Base-by-base conservation (phyloP, 768 basidiomycete genomes). In the Mycena galopus region DNA sequence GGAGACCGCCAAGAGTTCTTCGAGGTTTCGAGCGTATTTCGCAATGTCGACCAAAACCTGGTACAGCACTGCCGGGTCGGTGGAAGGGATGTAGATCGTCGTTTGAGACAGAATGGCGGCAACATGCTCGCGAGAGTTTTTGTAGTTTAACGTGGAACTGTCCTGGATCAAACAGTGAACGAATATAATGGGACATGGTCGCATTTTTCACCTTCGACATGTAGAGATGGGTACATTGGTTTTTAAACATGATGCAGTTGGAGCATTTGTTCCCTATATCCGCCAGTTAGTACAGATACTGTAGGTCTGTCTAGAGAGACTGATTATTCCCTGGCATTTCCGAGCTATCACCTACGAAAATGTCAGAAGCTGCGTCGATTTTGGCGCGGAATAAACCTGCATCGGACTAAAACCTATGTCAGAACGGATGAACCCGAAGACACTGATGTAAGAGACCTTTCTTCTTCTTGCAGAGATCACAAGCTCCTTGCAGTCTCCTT, bases 161-260 rank as follows among this genome's bases (percentile, higher is more conserved):
- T 65, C 58, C 61, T 39, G 29, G n/a, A 80, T 69, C 60, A 32
- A 33, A 64, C 11, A 10, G n/a, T n/a, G n/a, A 60, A 17, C 42
- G 21, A 51, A 32, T 1, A 3, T 10, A 19, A 37, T 23, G 19
- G 33, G 33, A 35, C 33, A 35, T 35, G 62, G 19, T 30, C n/a
- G 17, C 42, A 56, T 11, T 73, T 73, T 75, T 6, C 33, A 12
- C 33, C 33, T 35, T 35, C 12, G 33, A 35, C 6, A 35, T 35
- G 33, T 35, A 35, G 33, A 35, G 33, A 12, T 35, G 33, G 33
- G 33, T 35, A 12, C 33, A 35, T 35, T 35, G 33, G n/a, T n/a
- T 81, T 37, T 81, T 82, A 39, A 83, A 86, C 0, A 82, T 75
- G 1, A 84, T 82, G 75, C 91, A 92, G 73, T 91, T 92, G 0